Evolutionary conservation across 331 rosid species (phyloP).

Genomic region (Pyracantha coccinea): DNA sequence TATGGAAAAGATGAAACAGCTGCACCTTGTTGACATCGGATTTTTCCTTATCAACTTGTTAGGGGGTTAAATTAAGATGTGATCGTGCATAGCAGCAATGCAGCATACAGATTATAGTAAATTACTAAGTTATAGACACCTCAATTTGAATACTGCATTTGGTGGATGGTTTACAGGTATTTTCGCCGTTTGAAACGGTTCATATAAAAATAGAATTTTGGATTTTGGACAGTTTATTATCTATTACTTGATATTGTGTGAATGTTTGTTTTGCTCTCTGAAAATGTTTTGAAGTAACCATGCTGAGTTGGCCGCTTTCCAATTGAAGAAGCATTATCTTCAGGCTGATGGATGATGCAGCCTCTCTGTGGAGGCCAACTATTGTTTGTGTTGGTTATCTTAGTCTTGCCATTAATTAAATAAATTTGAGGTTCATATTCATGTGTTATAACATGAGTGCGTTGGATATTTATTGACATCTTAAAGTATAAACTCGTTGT

Average conservation of each 20-base stretch:
- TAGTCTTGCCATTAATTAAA: not conserved
- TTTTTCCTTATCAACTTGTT: conserved; percentile 14
- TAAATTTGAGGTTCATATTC: not conserved
- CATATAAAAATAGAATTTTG: conserved; percentile 11
- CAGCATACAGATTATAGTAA: conserved; percentile 19
- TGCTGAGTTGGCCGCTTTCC: no score
- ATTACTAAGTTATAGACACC: conserved; percentile 16
- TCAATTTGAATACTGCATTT: conserved; percentile 16
- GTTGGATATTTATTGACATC: no score
- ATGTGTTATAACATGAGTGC: no score
- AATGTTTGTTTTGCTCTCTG: not conserved
- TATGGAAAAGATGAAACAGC: conserved; percentile 75
- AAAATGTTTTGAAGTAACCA: not conserved
- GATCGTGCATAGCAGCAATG: conserved; percentile 21
- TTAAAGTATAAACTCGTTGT: no score
- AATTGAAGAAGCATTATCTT: not conserved
- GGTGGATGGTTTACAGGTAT: conserved; percentile 31
- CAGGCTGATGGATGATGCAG: not conserved
- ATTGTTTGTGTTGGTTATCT: not conserved
- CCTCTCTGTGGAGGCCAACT: not conserved
- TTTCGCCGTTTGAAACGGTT: not conserved
- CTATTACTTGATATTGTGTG: not conserved
- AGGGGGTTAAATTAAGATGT: not conserved
- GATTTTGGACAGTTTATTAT: not conserved
- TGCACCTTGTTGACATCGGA: conserved; percentile 48